Evolutionary conservation across 2,329 filamentous ascomycete species (phyloP).

Genomic region (Fusarium caatingaense): DNA sequence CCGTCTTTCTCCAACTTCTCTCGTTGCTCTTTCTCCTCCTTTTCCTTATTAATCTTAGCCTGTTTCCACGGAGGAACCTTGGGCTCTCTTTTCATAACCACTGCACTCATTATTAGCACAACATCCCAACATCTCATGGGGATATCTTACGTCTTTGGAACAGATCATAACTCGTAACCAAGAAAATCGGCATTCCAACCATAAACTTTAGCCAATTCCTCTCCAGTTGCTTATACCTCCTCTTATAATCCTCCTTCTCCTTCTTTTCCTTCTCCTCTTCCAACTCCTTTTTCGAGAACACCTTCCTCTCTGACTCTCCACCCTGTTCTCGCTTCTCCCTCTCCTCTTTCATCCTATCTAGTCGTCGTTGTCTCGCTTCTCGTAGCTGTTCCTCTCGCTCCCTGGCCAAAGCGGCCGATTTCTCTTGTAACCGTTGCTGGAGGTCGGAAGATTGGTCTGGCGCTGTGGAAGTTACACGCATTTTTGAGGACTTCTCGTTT

Average conservation of each 20-base stretch:
- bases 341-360: slow-evolving; percentile 6
- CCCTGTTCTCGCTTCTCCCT: slow-evolving; percentile 15
- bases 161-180: slow-evolving; percentile 66
- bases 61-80: slow-evolving; percentile 39
- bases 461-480: background rate
- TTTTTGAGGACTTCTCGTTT: background rate
- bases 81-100: slow-evolving; percentile 48
- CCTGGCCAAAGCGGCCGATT: background rate
- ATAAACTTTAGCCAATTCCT: slow-evolving; percentile 61
- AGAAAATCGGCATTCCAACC: slow-evolving; percentile 64
- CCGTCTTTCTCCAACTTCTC: background rate
- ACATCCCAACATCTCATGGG: fast-evolving
- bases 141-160: slow-evolving; percentile 61
- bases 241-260: slow-evolving; percentile 53
- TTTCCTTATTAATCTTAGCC: slow-evolving; percentile 11
- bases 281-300: background rate
- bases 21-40: background rate
- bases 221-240: slow-evolving; percentile 57
- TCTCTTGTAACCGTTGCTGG: background rate
- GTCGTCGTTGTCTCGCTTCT: slow-evolving; percentile 5
- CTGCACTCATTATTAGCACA: slow-evolving; percentile 29
- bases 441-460: background rate
- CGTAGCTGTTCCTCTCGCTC: slow-evolving; percentile 8
- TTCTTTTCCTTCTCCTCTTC: slow-evolving; percentile 36
- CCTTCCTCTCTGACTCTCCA: background rate